Evolutionary conservation across 2,329 filamentous ascomycete genomes (phyloP), one percentile per base, ranked within the genome.

Genomic region (Alternaria atra): DNA sequence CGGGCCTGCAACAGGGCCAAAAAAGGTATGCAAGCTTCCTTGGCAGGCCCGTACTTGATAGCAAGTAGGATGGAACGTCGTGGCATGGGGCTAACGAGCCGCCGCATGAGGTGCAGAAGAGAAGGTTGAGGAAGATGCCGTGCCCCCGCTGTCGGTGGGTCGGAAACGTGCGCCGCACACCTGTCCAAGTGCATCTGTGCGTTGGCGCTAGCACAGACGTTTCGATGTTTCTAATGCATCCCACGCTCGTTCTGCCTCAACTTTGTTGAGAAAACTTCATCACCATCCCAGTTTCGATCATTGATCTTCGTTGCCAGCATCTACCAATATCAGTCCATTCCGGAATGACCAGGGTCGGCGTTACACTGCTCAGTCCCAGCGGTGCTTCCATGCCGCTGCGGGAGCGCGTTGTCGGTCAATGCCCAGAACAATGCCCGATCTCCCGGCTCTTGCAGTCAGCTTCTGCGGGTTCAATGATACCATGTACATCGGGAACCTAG

Each of bases 1-100:
- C 40, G 43, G 55, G 34, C 34, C 42, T 58, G 59, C 40, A 42
- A 48, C 55, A 53, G 30, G 48, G 50, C 40, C 48, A n/a, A 44
- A 48, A 62, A 55, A 58, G 47, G 27, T 43, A 39, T 51, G 61
- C 52, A 59, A 52, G 52, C 42, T 53, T 42, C 8, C 59, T 62
- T 58, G 61, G 58, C 55, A 54, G 55, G 43, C n/a, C 47, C 32
- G 32, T 25, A n/a, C 27, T 50, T 48, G 35, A 46, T 37, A 48
- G 37, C 42, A 46, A 50, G 56, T 30, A 53, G 42, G 35, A 40
- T 55, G 50, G 40, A 42, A 55, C 43, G 52, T 64, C 40, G 61
- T 52, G 27, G 39, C 58, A 58, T 58, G 54, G 54, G 58, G 46
- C 58, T 47, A 53, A 43, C 51, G 48, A 51, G 39, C 34, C 51